These are phyloP conservation scores for Anaeromyces robustus DNA, from an alignment of 192 early-diverging fungal genomes.

Conservation along the genomic window DNA sequence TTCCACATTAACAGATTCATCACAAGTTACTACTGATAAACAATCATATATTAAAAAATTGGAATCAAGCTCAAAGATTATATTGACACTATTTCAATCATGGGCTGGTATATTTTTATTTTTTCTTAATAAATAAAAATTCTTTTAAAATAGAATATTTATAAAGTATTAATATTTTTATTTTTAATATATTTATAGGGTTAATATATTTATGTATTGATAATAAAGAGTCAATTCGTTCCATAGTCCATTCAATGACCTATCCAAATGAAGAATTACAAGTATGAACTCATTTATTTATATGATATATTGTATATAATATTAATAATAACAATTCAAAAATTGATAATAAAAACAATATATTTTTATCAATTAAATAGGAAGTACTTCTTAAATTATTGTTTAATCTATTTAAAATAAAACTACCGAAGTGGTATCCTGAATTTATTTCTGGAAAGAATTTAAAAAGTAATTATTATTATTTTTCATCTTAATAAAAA, in stretches of 20 bases:
- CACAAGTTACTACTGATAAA: constrained; percentile 23
- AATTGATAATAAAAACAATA: not conserved
- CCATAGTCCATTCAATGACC: constrained; percentile 50
- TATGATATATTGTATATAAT: too few species aligned
- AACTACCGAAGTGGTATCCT: constrained; percentile 35
- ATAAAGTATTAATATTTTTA: not conserved
- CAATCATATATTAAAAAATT: constrained; percentile 47
- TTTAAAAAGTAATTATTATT: not conserved
- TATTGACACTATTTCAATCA: constrained; percentile 47
- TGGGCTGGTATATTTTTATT: constrained; percentile 48
- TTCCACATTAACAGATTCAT: constrained; percentile 63
- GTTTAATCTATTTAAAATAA: constrained; percentile 58
- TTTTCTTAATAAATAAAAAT: too few species aligned
- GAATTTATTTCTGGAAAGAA: constrained; percentile 5
- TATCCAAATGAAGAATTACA: constrained; percentile 55
- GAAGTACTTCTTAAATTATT: constrained; percentile 69
- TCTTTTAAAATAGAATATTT: too few species aligned
- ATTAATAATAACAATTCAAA: too few species aligned
- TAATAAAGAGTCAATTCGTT: constrained; percentile 47
- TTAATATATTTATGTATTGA: constrained; percentile 60
- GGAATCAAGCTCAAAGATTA: constrained; percentile 37
- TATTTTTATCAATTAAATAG: constrained; percentile 15
- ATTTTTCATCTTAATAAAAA: too few species aligned
- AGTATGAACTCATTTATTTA: too few species aligned
- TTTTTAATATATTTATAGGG: constrained; percentile 14